A percentile compares a stretch with the other conserved stretches of the same genome.
Evolutionary conservation across 139 green algal species (phyloP).

Genomic region (Zygnema cylindricum): DNA sequence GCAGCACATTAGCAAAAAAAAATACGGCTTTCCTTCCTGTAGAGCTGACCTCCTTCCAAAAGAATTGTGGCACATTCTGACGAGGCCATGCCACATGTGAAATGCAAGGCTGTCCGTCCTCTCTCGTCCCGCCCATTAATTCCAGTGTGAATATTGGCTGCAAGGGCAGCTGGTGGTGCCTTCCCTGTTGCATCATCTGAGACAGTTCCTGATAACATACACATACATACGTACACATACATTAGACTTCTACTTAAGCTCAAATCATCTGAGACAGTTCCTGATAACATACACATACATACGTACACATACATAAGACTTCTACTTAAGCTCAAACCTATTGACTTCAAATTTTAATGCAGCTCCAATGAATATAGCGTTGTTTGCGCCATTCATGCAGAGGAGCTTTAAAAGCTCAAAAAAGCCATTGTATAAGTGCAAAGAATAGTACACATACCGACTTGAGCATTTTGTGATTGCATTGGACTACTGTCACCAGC

Average conservation of each 20-base stretch:
- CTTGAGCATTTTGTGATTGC: background rate
- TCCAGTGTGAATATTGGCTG: background rate
- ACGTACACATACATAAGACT: no score
- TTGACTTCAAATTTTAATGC: background rate
- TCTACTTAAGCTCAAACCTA: background rate
- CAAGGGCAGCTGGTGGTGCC: background rate
- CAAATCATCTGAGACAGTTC: background rate
- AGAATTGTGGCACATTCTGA: conserved; percentile 19
- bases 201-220: background rate
- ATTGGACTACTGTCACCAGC: background rate
- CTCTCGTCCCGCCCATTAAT: conserved; percentile 35
- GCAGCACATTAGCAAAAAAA: no score
- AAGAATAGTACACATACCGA: background rate
- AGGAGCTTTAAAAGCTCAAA: no score
- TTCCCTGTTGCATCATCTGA: background rate
- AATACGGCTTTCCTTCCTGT: no score
- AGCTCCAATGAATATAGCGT: no score
- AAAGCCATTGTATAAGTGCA: no score
- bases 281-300: no score
- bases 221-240: no score
- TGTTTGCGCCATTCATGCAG: no score
- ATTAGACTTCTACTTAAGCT: background rate
- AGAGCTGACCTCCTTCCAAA: conserved; percentile 27
- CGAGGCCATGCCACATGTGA: conserved; percentile 30
- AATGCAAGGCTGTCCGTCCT: conserved; percentile 43